These are phyloP conservation scores for Acacia acuminata DNA, from an alignment of 306 rosid genomes.

Conservation along the genomic window DNA sequence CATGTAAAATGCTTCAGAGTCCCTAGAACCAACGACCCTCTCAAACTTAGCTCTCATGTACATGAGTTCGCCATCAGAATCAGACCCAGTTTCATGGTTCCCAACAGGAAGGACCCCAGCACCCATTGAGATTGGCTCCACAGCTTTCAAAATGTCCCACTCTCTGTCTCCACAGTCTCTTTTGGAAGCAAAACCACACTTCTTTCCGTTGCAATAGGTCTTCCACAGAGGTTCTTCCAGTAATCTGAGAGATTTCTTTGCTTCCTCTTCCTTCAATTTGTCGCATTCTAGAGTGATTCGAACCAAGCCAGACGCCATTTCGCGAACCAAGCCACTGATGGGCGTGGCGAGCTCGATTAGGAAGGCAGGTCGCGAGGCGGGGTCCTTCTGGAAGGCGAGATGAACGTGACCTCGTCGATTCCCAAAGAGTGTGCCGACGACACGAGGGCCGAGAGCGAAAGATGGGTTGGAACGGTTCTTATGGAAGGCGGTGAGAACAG, in stretches of 20 bases:
- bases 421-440: constrained; percentile 90
- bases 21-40: constrained; percentile 96
- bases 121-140: constrained; percentile 95
- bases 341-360: constrained; percentile 92
- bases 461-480: constrained; percentile 66
- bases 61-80: constrained; percentile 69
- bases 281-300: constrained; percentile 94
- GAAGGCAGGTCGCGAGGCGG: constrained; percentile 79
- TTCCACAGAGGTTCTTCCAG: constrained; percentile 90
- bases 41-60: constrained; percentile 98
- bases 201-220: constrained; percentile 89
- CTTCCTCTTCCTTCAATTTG: constrained; percentile 49
- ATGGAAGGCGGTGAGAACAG: constrained; percentile 67
- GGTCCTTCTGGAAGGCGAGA: constrained; percentile 84
- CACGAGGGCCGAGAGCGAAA: constrained; percentile 66
- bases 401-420: constrained; percentile 91
- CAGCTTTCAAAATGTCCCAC: constrained; percentile 81
- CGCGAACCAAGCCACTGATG: constrained; percentile 80
- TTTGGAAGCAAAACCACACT: constrained; percentile 81
- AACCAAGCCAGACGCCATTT: constrained; percentile 98
- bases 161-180: constrained; percentile 88
- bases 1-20: constrained; percentile 99
- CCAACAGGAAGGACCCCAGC: constrained; percentile 86
- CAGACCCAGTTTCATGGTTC: constrained; percentile 46
- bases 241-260: constrained; percentile 38